These are phyloP conservation scores for Hypoxylon sp. DNA, from an alignment of 2,329 filamentous ascomycete species.

Conservation along the genomic window DNA sequence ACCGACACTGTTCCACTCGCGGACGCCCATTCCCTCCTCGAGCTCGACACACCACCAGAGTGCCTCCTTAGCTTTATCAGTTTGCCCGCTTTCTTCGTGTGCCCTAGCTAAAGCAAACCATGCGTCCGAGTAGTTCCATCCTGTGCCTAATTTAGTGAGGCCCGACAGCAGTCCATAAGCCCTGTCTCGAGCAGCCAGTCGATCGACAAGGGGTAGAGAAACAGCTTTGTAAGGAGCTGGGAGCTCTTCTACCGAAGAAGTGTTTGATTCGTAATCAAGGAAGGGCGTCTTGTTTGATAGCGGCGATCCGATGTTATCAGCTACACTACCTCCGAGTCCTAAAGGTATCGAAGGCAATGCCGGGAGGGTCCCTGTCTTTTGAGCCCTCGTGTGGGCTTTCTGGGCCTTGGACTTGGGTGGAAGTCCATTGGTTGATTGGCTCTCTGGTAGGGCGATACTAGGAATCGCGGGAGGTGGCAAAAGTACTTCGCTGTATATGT, in stretches of 20 bases:
- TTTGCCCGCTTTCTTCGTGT: constrained; percentile 87
- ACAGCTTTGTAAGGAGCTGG: constrained; percentile 66
- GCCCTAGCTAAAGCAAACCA: constrained; percentile 91
- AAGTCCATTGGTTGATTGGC: constrained; percentile 41
- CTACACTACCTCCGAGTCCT: constrained; percentile 55
- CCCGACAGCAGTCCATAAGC: constrained; percentile 85
- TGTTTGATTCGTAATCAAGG: constrained; percentile 30
- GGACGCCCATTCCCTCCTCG: constrained; percentile 84
- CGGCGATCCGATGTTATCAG: constrained; percentile 22
- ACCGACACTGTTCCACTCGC: constrained; percentile 80
- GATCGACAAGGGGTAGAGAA: constrained; percentile 78
- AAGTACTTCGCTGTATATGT: constrained; percentile 80
- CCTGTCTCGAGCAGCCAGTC: constrained; percentile 89
- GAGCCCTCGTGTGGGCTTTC: constrained; percentile 17
- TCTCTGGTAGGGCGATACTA: constrained; percentile 53
- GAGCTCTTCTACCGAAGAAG: constrained; percentile 54
- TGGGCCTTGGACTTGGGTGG: constrained; percentile 22
- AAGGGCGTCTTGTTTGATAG: constrained; percentile 29
- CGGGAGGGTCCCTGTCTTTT: constrained; percentile 18
- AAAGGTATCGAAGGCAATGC: constrained; percentile 60
- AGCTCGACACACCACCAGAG: constrained; percentile 98
- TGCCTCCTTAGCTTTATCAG: constrained; percentile 89
- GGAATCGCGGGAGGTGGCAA: constrained; percentile 69
- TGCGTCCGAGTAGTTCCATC: constrained; percentile 93
- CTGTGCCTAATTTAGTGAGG: constrained; percentile 84